Evolutionary conservation across 1,139 yeast genomes (phyloP).

Genomic region (Dujonia santamariae): DNA sequence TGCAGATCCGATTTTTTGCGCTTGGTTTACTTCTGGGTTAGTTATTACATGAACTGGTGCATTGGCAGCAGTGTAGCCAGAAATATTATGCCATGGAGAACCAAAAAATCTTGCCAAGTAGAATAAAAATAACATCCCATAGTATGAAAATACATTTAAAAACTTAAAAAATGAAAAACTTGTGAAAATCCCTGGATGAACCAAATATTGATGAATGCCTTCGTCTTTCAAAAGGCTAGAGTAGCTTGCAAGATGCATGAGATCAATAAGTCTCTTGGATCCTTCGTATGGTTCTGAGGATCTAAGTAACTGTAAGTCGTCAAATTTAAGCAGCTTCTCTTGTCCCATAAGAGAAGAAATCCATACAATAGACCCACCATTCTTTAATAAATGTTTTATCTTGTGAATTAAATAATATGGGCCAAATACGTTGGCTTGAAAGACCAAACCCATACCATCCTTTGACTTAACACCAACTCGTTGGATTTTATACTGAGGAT

Average conservation of each 20-base stretch:
- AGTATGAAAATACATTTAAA: slow-evolving; percentile 72
- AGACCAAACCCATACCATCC: slow-evolving; percentile 82
- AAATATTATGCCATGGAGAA: slow-evolving; percentile 82
- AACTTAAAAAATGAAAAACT: slow-evolving; percentile 77
- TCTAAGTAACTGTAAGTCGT: slow-evolving; percentile 70
- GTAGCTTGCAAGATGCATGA: slow-evolving; percentile 73
- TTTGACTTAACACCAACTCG: slow-evolving; percentile 64
- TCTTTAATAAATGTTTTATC: slow-evolving; percentile 47
- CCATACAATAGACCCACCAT: slow-evolving; percentile 75
- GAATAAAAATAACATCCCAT: slow-evolving; percentile 82
- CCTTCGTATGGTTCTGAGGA: slow-evolving; percentile 82
- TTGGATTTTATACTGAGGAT: slow-evolving; percentile 82
- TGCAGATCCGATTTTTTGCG: slow-evolving; percentile 73
- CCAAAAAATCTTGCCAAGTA: slow-evolving; percentile 82
- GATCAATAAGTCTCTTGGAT: slow-evolving; percentile 83
- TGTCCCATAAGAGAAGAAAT: slow-evolving; percentile 78
- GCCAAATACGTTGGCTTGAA: slow-evolving; percentile 94
- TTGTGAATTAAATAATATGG: slow-evolving; percentile 81
- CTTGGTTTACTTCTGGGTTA: slow-evolving; percentile 37
- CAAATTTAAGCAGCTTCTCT: slow-evolving; percentile 63
- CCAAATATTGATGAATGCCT: slow-evolving; percentile 68
- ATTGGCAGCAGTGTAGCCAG: slow-evolving; percentile 86
- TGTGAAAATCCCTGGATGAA: slow-evolving; percentile 93
- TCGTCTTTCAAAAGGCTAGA: slow-evolving; percentile 38
- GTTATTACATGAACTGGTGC: slow-evolving; percentile 55